Evolutionary conservation across 139 green algal genomes (phyloP).

Genomic region (Chlorella sp.): DNA sequence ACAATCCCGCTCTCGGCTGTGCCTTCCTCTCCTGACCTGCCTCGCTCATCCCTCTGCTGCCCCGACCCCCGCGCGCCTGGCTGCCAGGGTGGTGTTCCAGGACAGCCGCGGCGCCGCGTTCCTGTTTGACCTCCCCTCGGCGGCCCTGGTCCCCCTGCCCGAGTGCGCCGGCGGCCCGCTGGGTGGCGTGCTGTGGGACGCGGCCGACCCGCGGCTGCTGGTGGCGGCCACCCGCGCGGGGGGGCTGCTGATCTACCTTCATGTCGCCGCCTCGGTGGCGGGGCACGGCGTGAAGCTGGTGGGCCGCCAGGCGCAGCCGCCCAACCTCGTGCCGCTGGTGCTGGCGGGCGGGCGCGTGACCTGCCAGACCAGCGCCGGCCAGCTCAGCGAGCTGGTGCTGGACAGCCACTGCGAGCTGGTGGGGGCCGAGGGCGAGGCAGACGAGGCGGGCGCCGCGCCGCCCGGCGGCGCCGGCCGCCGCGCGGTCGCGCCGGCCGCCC

Average conservation of each 20-base stretch:
- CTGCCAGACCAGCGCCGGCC: conserved; percentile 40
- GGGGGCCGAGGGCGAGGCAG: background rate
- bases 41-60: background rate
- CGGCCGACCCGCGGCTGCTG: conserved; percentile 57
- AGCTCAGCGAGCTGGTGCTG: conserved; percentile 7
- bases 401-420: conserved; percentile 5
- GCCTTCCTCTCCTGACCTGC: background rate
- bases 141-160: conserved; percentile 55
- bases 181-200: conserved; percentile 69
- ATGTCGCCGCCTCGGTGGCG: conserved; percentile 46
- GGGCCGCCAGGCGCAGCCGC: conserved; percentile 30
- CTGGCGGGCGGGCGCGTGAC: conserved; percentile 49
- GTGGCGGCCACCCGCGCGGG: conserved; percentile 21
- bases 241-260: conserved; percentile 49
- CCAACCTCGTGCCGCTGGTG: conserved; percentile 53
- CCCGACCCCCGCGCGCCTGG: no score
- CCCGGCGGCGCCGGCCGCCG: background rate
- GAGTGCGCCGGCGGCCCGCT: conserved; percentile 23
- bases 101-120: conserved; percentile 49
- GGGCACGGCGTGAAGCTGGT: conserved; percentile 50
- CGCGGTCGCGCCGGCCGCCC: background rate
- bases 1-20: no score
- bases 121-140: conserved; percentile 73
- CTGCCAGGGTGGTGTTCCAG: conserved; percentile 66
- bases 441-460: background rate